phyloP scores from a whole-genome alignment of 2,329 filamentous ascomycete genomes.

The Pseudophaeomoniella oleicola region DNA sequence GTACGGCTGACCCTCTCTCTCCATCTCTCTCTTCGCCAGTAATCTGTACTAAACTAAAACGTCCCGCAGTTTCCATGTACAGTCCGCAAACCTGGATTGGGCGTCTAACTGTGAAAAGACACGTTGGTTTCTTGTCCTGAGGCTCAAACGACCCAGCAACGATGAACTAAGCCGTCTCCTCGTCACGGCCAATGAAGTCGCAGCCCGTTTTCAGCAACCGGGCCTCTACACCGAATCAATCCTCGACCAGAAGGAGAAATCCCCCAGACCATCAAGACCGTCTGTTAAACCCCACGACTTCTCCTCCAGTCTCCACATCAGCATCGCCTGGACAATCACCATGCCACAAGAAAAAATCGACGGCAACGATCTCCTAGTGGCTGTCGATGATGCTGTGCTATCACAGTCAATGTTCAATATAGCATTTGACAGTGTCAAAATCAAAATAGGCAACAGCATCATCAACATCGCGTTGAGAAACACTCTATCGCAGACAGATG shows the following conservation, averaged over 20 bases:
- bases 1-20: no score
- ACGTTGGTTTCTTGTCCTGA: slow-evolving; percentile 73
- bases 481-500: no score
- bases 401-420: slow-evolving; percentile 26
- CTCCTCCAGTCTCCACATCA: slow-evolving; percentile 64
- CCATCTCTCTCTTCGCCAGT: slow-evolving; percentile 1
- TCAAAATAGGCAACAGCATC: slow-evolving; percentile 60
- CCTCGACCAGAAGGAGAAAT: no score
- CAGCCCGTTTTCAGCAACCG: slow-evolving; percentile 49
- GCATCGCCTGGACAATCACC: slow-evolving; percentile 68
- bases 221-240: slow-evolving; percentile 50
- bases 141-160: slow-evolving; percentile 35
- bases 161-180: slow-evolving; percentile 50
- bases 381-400: slow-evolving; percentile 1
- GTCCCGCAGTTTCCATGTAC: slow-evolving; percentile 24
- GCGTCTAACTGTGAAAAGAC: slow-evolving; percentile 51
- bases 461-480: slow-evolving; percentile 15
- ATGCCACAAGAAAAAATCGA: slow-evolving; percentile 32
- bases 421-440: slow-evolving; percentile 48
- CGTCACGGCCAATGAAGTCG: slow-evolving; percentile 48
- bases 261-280: no score
- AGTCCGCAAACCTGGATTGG: slow-evolving; percentile 41
- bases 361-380: slow-evolving; percentile 2
- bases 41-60: no score
- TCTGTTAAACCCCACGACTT: slow-evolving; percentile 12